Conservation (phyloP, 306 rosid genomes). For the Lupinus albus region DNA sequence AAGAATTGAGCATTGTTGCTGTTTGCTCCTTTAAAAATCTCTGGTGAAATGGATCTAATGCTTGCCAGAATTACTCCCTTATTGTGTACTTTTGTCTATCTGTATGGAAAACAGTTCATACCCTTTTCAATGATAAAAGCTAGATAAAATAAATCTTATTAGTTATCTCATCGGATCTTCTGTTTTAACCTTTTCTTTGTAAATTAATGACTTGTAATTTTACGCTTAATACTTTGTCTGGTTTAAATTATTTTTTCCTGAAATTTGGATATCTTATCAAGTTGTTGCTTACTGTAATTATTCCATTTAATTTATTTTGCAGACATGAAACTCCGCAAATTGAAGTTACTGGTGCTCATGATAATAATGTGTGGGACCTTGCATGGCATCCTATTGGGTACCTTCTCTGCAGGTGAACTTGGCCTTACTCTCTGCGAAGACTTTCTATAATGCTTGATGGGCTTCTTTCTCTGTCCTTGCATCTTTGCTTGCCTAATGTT, state of each 20-base stretch:
- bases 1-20: conserved; percentile 25
- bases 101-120: conserved; percentile 20
- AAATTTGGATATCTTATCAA: conserved; percentile 24
- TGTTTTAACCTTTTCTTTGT: neutral
- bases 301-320: conserved; percentile 43
- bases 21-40: conserved; percentile 23
- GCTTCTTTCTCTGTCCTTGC: conserved; percentile 15
- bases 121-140: neutral
- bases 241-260: neutral
- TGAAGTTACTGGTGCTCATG: conserved; percentile 88
- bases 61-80: neutral
- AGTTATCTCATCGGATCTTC: neutral
- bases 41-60: neutral
- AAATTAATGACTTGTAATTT: conserved; percentile 24
- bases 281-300: conserved; percentile 37
- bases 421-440: conserved; percentile 20
- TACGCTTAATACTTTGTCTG: neutral
- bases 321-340: conserved; percentile 96
- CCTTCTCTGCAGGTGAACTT: conserved; percentile 90
- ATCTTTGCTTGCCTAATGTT: no score
- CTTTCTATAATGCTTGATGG: conserved; percentile 23
- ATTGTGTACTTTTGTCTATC: neutral
- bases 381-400: conserved; percentile 99
- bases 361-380: conserved; percentile 95
- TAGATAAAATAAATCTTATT: conserved; percentile 12